Base-by-base conservation (phyloP, 441 rosid species). In the Hura crepitans region DNA sequence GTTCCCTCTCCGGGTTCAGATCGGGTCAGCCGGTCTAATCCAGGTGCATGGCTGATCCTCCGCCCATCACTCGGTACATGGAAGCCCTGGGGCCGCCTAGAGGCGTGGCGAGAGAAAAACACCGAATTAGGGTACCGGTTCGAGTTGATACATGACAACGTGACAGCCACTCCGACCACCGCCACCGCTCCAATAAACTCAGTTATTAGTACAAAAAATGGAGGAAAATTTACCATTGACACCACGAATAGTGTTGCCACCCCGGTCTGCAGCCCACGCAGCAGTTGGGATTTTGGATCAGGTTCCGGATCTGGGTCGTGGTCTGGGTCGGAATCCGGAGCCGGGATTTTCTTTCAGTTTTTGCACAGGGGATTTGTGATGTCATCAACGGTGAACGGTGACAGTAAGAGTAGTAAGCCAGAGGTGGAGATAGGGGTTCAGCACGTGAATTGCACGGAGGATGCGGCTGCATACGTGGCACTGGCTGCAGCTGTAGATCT, bases 401-500 rank as follows among this genome's bases (percentile, higher is more conserved):
- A 69, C 12, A 82, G 79, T 39, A 82, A 76, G 66, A 56, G 79
- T 50, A 77, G 97, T n/a, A 89, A 80, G 70, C 92, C 96, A 0
- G 88, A 83, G 77, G 94, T 94, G 68, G 97, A 90, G 74, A 83
- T 94, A 0, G 93, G 99, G 4, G 86, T 87, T 50, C 87, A 85
- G 74, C 91, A 90, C 82, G 97, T 94, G 89, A 89, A 85, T 30
- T 94, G 97, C 83, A 90, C 89, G 61, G 99, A 92, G 89, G 99
- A 94, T 56, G 99, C 97, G 28, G 99, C 97, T 0, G 97, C 88
- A 0, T 91, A 81, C 68, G 96, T 90, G 85, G 97, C 97, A 3
- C 46, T 94, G 25, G 91, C 96, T 3, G 97, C 97, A 22, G 96
- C 97, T 8, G 80, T 94, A 83, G 97, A 92, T 85, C 90, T 90